Conservation (phyloP, 192 early-diverging fungal species). For the Backusella tuberculispora region DNA sequence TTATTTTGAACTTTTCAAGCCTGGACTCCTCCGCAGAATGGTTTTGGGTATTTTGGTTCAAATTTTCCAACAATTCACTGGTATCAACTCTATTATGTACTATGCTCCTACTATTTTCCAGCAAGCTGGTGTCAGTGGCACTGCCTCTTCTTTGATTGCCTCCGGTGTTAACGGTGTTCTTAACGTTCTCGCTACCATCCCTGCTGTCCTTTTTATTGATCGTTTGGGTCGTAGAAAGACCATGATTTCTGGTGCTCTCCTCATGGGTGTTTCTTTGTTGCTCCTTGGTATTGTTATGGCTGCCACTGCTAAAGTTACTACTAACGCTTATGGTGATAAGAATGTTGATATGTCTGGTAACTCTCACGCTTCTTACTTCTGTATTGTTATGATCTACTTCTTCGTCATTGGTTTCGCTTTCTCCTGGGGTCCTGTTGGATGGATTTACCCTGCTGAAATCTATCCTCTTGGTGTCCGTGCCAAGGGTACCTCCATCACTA, state of each 20-base stretch:
- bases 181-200: constrained; percentile 82
- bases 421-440: constrained; percentile 92
- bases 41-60: constrained; percentile 69
- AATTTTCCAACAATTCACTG: constrained; percentile 82
- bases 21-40: constrained; percentile 54
- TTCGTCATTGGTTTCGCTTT: constrained; percentile 70
- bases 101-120: constrained; percentile 47
- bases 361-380: constrained; percentile 21
- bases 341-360: constrained; percentile 24
- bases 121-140: constrained; percentile 28
- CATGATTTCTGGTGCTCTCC: constrained; percentile 69
- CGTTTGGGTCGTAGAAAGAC: constrained; percentile 77
- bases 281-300: constrained; percentile 31
- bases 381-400: constrained; percentile 57
- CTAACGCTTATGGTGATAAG: constrained; percentile 16
- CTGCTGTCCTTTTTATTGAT: constrained; percentile 82
- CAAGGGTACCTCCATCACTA: constrained; percentile 82
- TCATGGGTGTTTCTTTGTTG: constrained; percentile 56
- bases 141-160: constrained; percentile 33
- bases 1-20: constrained; percentile 59
- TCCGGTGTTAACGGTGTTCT: constrained; percentile 55
- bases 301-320: constrained; percentile 49
- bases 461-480: constrained; percentile 85
- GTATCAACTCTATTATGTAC: constrained; percentile 88
- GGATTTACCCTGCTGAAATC: constrained; percentile 91